Percentiles rank a stretch among this genome's conserved stretches.
phyloP scores from a whole-genome alignment of 257 asterid species.

The Solanum peruvianum region DNA sequence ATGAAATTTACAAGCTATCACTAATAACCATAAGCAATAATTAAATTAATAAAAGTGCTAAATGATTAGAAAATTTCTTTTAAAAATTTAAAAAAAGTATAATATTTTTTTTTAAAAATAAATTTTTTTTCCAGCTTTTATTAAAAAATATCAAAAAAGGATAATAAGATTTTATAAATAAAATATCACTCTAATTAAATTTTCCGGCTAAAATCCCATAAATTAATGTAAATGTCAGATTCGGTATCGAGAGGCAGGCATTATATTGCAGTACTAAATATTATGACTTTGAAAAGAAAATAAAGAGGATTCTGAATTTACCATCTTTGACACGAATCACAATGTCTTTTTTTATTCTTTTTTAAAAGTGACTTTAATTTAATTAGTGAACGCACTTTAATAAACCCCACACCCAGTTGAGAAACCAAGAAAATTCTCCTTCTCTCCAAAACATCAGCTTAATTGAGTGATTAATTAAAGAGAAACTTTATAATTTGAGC shows the following conservation, averaged over 20 bases:
- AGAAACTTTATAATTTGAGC: no score
- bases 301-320: neutral
- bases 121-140: no score
- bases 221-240: neutral
- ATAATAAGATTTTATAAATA: no score
- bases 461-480: neutral
- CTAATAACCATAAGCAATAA: neutral
- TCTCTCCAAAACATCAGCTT: neutral
- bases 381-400: neutral
- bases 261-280: neutral
- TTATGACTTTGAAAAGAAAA: neutral
- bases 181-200: no score
- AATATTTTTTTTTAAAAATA: no score
- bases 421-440: neutral
- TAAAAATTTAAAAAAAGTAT: no score
- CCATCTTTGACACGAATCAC: neutral
- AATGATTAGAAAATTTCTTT: no score
- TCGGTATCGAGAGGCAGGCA: neutral
- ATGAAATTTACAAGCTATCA: neutral
- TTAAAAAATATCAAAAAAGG: no score
- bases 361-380: neutral
- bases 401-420: neutral
- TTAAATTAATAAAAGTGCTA: no score
- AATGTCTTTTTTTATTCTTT: neutral
- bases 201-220: no score